A percentile compares a stretch with the other conserved stretches of the same genome.
phyloP scores from a whole-genome alignment of 2,329 filamentous ascomycete species.

The Fusarium verticillioides region DNA sequence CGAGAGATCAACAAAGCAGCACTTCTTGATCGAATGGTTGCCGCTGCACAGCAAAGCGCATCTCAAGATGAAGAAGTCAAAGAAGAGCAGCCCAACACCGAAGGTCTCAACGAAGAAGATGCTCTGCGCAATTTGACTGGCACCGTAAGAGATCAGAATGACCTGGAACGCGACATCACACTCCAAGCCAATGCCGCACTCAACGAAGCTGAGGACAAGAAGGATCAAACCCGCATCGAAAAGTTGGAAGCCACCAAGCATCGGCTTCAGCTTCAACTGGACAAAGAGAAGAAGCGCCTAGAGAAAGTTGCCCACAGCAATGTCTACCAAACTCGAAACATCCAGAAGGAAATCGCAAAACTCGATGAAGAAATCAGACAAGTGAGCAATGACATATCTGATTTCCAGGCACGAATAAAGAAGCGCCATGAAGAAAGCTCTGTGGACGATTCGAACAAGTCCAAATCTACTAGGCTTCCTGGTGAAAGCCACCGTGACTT shows the following conservation, averaged over 20 bases:
- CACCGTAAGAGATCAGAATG: constrained; percentile 84
- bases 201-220: constrained; percentile 71
- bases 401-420: constrained; percentile 84
- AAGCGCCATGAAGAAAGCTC: constrained; percentile 71
- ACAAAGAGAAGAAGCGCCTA: constrained; percentile 61
- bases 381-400: constrained; percentile 77
- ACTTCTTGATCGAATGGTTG: constrained; percentile 47
- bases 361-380: constrained; percentile 72
- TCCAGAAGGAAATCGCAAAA: constrained; percentile 73
- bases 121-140: constrained; percentile 72
- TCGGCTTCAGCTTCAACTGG: constrained; percentile 74
- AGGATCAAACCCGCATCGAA: constrained; percentile 70
- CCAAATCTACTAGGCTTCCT: constrained; percentile 70
- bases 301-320: constrained; percentile 55
- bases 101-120: constrained; percentile 65
- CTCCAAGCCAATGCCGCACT: constrained; percentile 68
- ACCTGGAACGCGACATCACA: constrained; percentile 87
- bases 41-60: constrained; percentile 45
- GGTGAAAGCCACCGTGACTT: constrained; percentile 89
- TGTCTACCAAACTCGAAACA: constrained; percentile 64
- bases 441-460: constrained; percentile 54
- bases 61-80: constrained; percentile 14
- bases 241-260: constrained; percentile 64
- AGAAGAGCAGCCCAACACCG: constrained; percentile 25
- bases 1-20: constrained; percentile 40